These are phyloP conservation scores for Fraxinus sp. DNA, from an alignment of 305 asterid species.

Conservation along the genomic window DNA sequence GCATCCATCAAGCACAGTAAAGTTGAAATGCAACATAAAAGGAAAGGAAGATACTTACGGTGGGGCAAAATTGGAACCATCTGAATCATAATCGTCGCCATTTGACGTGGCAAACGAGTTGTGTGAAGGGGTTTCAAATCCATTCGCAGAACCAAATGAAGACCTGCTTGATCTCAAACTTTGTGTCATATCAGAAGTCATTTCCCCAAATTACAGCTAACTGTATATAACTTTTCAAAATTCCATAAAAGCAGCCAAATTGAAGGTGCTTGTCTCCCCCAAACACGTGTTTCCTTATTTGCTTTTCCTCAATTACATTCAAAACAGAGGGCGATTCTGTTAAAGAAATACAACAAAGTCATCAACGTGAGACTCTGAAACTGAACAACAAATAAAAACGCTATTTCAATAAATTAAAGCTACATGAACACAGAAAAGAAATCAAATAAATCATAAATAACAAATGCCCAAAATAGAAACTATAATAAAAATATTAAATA, in stretches of 20 bases:
- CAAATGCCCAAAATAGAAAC: neutral
- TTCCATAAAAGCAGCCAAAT: constrained; percentile 27
- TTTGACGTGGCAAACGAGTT: constrained; percentile 62
- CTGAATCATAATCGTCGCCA: constrained; percentile 90
- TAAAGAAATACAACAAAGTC: constrained; percentile 11
- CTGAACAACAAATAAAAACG: neutral
- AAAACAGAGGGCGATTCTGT: constrained; percentile 6
- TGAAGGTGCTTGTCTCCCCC: constrained; percentile 5
- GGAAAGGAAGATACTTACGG: constrained; percentile 49
- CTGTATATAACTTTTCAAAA: neutral
- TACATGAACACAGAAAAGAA: neutral
- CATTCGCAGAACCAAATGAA: constrained; percentile 77
- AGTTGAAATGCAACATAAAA: neutral
- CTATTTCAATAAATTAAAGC: neutral
- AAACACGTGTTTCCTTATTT: neutral
- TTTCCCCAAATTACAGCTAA: constrained; percentile 29
- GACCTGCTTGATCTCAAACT: constrained; percentile 78
- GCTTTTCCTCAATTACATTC: constrained; percentile 12
- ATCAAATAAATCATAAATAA: neutral
- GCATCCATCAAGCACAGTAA: neutral
- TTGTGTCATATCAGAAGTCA: constrained; percentile 78
- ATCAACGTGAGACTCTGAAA: constrained; percentile 14
- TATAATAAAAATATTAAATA: neutral
- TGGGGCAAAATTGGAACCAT: constrained; percentile 86
- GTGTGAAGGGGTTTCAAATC: constrained; percentile 65